These are phyloP conservation scores for Halophytophthora polymorphica DNA, from an alignment of 352 stramenopile species.

Conservation along the genomic window DNA sequence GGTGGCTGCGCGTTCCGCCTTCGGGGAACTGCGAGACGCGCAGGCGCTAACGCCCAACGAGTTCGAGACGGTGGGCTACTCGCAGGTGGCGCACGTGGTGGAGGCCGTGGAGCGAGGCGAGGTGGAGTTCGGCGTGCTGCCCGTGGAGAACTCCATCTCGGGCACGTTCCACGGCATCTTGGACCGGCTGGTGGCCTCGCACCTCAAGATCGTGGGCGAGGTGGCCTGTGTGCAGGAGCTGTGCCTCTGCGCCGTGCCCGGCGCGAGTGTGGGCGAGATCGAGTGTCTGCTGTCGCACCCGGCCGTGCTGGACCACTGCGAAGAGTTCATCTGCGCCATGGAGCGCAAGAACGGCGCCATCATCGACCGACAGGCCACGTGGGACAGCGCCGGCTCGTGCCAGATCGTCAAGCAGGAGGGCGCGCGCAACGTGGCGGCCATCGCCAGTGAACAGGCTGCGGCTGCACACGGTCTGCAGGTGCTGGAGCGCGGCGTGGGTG, in stretches of 20 bases:
- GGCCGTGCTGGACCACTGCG: conserved; percentile 60
- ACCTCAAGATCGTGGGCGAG: conserved; percentile 73
- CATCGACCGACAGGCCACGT: conserved; percentile 61
- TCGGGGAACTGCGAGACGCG: conserved; percentile 54
- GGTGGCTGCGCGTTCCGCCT: conserved; percentile 48
- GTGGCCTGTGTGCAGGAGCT: conserved; percentile 65
- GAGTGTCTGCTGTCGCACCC: conserved; percentile 59
- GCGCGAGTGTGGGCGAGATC: conserved; percentile 39
- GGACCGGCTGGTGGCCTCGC: conserved; percentile 55
- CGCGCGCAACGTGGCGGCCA: conserved; percentile 47
- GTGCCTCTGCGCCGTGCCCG: conserved; percentile 51
- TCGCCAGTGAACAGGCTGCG: conserved; percentile 64
- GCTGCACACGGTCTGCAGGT: conserved; percentile 49
- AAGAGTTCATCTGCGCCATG: conserved; percentile 62
- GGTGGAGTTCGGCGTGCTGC: conserved; percentile 58
- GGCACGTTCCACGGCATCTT: conserved; percentile 73
- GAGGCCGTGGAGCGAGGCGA: conserved; percentile 54
- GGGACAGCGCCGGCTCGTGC: conserved; percentile 63
- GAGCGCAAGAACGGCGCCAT: conserved; percentile 49
- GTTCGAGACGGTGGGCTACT: conserved; percentile 62
- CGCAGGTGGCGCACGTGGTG: conserved; percentile 53
- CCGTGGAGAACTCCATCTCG: conserved; percentile 71
- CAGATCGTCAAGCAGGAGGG: conserved; percentile 58
- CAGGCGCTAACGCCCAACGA: conserved; percentile 38
- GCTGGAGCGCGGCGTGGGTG: conserved; percentile 50